Evolutionary conservation across 2,329 filamentous ascomycete species (phyloP), one percentile per base, ranked within the genome.

Genomic region (Lomentospora prolificans): DNA sequence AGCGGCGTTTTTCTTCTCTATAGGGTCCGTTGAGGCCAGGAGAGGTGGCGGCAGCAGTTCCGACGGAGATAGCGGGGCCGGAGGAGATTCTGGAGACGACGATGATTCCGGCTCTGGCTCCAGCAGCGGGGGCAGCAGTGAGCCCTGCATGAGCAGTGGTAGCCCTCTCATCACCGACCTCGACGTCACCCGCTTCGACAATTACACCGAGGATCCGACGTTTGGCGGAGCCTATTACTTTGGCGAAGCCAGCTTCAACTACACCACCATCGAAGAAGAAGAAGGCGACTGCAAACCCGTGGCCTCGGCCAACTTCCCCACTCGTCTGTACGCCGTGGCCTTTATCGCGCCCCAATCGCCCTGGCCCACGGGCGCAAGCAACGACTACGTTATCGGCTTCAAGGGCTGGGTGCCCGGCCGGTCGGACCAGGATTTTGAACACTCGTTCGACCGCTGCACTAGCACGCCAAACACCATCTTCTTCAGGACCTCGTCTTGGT

Each of bases 51-150:
- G 44, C 10, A 14, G 44, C 10, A 12, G 44, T 12, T 33, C 30
- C 19, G 44, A 22, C 7, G 22, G 44, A 7, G 44, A 48, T 19
- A 48, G 44, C 7, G 44, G 44, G 7, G 22, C 17, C 7, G 22
- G 12, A 3, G 7, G 9, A 6, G n/a, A n/a, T n/a, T n/a, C n/a
- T n/a, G 44, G 19, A n/a, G 19, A 48, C 19, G 44, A 48, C 7
- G 22, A 48, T 46, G 17, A 46, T 24, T 46, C 41, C n/a, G 41
- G 41, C 9, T 46, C 41, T 2, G 44, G 44, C 4, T 48, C 41
- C 41, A 51, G 50, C 25, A 19, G 50, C 24, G 30, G 50, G 2
- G 50, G 50, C 50, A 51, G 50, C 50, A 51, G 27, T n/a, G 30
- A 22, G 3, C 50, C 50, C 22, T 51, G 50, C 27, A 12, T n/a